phyloP scores from a whole-genome alignment of 148 eudicot species.

The Silene uniflora region DNA sequence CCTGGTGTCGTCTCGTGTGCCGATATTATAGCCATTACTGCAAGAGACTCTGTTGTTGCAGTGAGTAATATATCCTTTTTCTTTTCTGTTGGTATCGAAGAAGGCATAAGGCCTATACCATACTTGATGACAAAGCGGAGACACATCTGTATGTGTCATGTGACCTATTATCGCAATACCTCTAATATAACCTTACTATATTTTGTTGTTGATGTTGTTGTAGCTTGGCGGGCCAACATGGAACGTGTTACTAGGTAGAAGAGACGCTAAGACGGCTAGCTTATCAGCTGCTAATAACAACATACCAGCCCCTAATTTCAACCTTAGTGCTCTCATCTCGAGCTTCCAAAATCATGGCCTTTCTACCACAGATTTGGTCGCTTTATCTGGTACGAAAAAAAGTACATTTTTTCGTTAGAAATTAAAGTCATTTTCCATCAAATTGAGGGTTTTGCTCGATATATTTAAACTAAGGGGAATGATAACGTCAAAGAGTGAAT shows the following conservation, averaged over 20 bases:
- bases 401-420: too few species aligned
- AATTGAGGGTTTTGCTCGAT: too few species aligned
- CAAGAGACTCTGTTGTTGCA: constrained; percentile 64
- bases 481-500: too few species aligned
- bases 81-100: not conserved
- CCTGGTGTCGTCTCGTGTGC: constrained; percentile 83
- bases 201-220: not conserved
- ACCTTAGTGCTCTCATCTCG: constrained; percentile 37
- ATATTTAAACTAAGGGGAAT: too few species aligned
- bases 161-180: too few species aligned
- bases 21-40: constrained; percentile 66
- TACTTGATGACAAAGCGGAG: too few species aligned
- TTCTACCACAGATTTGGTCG: constrained; percentile 51
- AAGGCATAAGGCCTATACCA: too few species aligned
- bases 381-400: constrained; percentile 38
- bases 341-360: constrained; percentile 48
- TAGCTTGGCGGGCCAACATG: constrained; percentile 72
- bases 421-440: too few species aligned
- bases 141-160: too few species aligned
- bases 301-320: constrained; percentile 48
- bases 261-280: constrained; percentile 58
- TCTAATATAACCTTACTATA: too few species aligned
- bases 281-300: constrained; percentile 48
- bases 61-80: constrained; percentile 34
- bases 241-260: constrained; percentile 53